Conservation (phyloP, 768 basidiomycete species). For the Suillus decipiens region DNA sequence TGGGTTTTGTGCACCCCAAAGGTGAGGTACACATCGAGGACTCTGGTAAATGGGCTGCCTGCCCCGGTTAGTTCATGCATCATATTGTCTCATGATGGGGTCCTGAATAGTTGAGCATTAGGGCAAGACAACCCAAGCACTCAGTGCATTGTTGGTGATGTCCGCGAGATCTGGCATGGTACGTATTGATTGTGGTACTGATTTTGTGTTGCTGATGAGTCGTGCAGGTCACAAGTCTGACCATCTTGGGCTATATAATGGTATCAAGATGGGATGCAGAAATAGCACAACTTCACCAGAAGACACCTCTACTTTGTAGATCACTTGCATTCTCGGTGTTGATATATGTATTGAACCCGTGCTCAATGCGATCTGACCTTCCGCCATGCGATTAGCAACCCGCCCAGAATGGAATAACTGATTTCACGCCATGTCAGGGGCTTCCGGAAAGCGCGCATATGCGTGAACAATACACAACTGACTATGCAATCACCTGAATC, state of each 20-base stretch:
- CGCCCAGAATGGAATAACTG: background rate
- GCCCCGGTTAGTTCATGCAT: conserved; percentile 42
- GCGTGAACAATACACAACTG: background rate
- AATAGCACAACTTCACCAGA: background rate
- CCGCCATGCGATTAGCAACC: background rate
- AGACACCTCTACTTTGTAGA: background rate
- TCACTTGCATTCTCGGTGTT: background rate
- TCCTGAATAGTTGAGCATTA: conserved; percentile 18
- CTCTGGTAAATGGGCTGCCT: conserved; percentile 50
- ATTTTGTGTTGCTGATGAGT: background rate
- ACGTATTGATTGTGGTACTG: background rate
- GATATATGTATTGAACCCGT: background rate
- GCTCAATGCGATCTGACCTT: background rate
- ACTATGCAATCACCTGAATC: background rate
- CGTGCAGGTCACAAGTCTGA: conserved; percentile 34
- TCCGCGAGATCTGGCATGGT: conserved; percentile 44
- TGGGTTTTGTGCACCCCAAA: conserved; percentile 41
- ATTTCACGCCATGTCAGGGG: background rate
- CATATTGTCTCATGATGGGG: background rate
- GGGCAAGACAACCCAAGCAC: conserved; percentile 61
- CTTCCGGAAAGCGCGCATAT: background rate
- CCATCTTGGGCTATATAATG: conserved; percentile 47
- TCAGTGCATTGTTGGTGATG: conserved; percentile 26
- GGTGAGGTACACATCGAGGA: conserved; percentile 49
- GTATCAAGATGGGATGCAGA: conserved; percentile 24